Conservation (phyloP, 2,329 filamentous ascomycete species). For the Stylonectria norvegica region DNA sequence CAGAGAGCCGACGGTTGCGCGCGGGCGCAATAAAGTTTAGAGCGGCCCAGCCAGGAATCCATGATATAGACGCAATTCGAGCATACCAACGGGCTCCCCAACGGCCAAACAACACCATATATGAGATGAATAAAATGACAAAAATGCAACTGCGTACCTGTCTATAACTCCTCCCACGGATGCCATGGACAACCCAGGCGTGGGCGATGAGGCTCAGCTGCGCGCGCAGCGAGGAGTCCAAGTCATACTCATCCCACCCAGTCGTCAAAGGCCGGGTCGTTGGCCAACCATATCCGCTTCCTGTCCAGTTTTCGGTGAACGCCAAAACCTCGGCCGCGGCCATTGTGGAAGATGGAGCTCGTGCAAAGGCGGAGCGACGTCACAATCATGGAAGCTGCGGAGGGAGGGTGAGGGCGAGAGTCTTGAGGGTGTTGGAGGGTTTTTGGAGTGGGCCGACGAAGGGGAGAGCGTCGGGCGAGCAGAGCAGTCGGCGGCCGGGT, state of each 20-base stretch:
- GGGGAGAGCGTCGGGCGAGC: slow-evolving; percentile 8
- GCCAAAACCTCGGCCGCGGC: slow-evolving; percentile 49
- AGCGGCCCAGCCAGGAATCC: background rate
- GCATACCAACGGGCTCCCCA: slow-evolving; percentile 3
- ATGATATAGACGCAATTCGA: too few species aligned
- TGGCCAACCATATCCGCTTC: slow-evolving; percentile 38
- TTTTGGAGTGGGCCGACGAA: slow-evolving; percentile 12
- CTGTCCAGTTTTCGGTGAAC: slow-evolving; percentile 41
- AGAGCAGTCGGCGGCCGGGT: too few species aligned
- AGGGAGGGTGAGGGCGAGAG: slow-evolving; percentile 9
- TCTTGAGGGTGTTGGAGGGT: slow-evolving; percentile 7
- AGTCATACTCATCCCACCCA: slow-evolving; percentile 28
- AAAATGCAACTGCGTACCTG: slow-evolving; percentile 15
- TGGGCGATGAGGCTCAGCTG: slow-evolving; percentile 32
- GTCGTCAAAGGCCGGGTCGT: slow-evolving; percentile 30
- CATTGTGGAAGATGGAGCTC: slow-evolving; percentile 51
- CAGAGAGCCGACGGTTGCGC: too few species aligned
- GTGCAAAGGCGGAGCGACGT: slow-evolving; percentile 38
- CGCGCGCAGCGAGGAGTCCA: slow-evolving; percentile 21
- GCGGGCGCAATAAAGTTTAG: background rate
- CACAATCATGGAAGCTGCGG: slow-evolving; percentile 52
- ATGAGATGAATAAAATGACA: background rate
- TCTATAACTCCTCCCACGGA: slow-evolving; percentile 16
- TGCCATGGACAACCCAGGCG: slow-evolving; percentile 30
- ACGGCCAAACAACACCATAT: slow-evolving; percentile 4